phyloP scores from a whole-genome alignment of 257 asterid genomes.

The Marsdenia floribunda region DNA sequence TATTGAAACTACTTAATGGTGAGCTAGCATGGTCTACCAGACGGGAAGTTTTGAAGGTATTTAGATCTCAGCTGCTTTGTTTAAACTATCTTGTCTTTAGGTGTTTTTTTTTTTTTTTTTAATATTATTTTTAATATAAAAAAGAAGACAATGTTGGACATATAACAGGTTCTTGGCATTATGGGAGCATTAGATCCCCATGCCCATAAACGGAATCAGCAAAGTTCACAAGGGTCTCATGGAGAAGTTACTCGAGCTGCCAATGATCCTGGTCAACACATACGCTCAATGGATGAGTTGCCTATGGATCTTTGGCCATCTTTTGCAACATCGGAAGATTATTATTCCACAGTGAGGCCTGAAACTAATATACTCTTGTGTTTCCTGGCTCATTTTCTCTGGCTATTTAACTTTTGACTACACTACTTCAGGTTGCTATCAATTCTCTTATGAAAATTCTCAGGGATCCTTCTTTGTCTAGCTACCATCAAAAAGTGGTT shows the following conservation, averaged over 20 bases:
- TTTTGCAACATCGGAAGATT: conserved; percentile 97
- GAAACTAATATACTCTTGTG: conserved; percentile 15
- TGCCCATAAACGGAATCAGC: conserved; percentile 82
- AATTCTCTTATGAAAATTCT: conserved; percentile 95
- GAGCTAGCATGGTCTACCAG: conserved; percentile 99
- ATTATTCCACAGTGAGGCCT: conserved; percentile 80
- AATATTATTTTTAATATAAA: no score
- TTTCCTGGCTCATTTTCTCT: conserved; percentile 12
- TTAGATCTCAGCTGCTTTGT: conserved; percentile 14
- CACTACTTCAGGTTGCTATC: conserved; percentile 80
- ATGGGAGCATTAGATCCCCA: conserved; percentile 99
- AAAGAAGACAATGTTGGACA: conserved; percentile 15
- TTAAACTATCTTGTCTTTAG: conserved; percentile 10
- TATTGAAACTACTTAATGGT: conserved; percentile 87
- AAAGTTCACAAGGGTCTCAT: conserved; percentile 77
- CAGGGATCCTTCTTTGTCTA: conserved; percentile 94
- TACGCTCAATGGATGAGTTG: conserved; percentile 77
- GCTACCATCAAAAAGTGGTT: conserved; percentile 95
- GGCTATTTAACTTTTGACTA: conserved; percentile 20
- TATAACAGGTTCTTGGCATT: conserved; percentile 85
- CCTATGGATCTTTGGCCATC: conserved; percentile 99
- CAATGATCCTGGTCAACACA: conserved; percentile 84
- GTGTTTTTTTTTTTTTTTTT: conserved; percentile 6
- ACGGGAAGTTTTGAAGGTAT: conserved; percentile 94
- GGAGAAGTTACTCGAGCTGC: conserved; percentile 84